A percentile compares a stretch with the other conserved stretches of the same genome.
phyloP scores from a whole-genome alignment of 164 flowering plant species.

The Vitis cinerea region DNA sequence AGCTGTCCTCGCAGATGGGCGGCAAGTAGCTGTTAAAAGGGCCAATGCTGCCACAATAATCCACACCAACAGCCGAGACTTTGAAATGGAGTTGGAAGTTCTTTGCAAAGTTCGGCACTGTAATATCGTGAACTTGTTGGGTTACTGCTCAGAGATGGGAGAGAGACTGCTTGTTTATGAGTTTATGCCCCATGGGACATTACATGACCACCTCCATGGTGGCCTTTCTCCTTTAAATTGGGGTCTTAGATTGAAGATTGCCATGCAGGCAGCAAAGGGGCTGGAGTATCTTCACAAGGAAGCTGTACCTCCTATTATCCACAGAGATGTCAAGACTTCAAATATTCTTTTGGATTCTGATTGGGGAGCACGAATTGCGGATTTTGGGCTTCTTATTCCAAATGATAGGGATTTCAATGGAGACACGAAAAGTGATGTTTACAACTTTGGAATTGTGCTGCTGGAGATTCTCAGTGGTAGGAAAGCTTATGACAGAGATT shows the following conservation, averaged over 20 bases:
- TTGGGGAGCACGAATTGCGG: constrained; percentile 70
- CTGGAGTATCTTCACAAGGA: constrained; percentile 81
- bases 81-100: constrained; percentile 74
- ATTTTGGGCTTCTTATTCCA: constrained; percentile 56
- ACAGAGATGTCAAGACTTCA: constrained; percentile 67
- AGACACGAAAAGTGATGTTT: constrained; percentile 55
- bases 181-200: constrained; percentile 80
- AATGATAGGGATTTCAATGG: constrained; percentile 40
- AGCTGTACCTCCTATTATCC: constrained; percentile 55
- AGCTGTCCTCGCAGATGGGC: constrained; percentile 76
- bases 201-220: constrained; percentile 76
- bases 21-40: constrained; percentile 86
- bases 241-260: constrained; percentile 58
- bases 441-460: constrained; percentile 71
- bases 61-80: constrained; percentile 66
- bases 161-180: constrained; percentile 83
- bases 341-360: constrained; percentile 76
- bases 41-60: constrained; percentile 91
- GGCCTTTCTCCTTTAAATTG: constrained; percentile 68
- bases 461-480: constrained; percentile 85
- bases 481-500: constrained; percentile 71
- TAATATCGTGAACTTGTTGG: constrained; percentile 75
- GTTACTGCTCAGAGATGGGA: constrained; percentile 86
- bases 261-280: constrained; percentile 75
- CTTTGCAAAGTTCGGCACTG: constrained; percentile 73